These are phyloP conservation scores for Neopestalotiopsis clavispora DNA, from an alignment of 2,329 filamentous ascomycete species.

Conservation along the genomic window DNA sequence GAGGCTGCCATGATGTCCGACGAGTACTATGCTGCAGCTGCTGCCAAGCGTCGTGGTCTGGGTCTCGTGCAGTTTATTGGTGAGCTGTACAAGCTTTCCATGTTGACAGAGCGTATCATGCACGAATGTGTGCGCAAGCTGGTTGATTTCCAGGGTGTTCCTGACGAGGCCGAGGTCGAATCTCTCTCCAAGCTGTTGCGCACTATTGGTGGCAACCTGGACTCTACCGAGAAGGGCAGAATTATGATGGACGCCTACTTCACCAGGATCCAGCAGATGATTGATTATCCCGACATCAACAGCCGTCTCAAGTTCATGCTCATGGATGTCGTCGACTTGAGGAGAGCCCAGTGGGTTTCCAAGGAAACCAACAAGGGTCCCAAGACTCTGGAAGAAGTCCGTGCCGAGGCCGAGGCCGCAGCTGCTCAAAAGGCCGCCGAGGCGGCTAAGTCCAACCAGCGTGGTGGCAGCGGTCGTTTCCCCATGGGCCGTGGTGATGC, in stretches of 20 bases:
- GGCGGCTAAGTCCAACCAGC: slow-evolving; percentile 61
- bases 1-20: slow-evolving; percentile 89
- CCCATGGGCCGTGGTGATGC: slow-evolving; percentile 84
- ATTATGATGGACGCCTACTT: slow-evolving; percentile 95
- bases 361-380: slow-evolving; percentile 94
- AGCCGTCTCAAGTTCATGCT: slow-evolving; percentile 97
- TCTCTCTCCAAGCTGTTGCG: slow-evolving; percentile 90
- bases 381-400: slow-evolving; percentile 94
- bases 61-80: slow-evolving; percentile 99
- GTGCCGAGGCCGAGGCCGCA: slow-evolving; percentile 78
- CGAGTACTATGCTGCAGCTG: slow-evolving; percentile 93
- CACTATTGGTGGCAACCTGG: slow-evolving; percentile 89
- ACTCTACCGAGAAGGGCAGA: slow-evolving; percentile 80
- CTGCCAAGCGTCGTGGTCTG: slow-evolving; percentile 94
- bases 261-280: slow-evolving; percentile 80
- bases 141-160: slow-evolving; percentile 90
- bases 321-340: slow-evolving; percentile 89
- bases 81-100: slow-evolving; percentile 97
- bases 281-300: slow-evolving; percentile 78
- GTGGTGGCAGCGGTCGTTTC: slow-evolving; percentile 73
- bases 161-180: slow-evolving; percentile 96
- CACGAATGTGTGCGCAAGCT: slow-evolving; percentile 98
- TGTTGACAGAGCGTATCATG: slow-evolving; percentile 99
- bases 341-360: slow-evolving; percentile 77
- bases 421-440: slow-evolving; percentile 85